Evolutionary conservation across 306 rosid species (phyloP).

Genomic region (Citrullus mucosospermus): DNA sequence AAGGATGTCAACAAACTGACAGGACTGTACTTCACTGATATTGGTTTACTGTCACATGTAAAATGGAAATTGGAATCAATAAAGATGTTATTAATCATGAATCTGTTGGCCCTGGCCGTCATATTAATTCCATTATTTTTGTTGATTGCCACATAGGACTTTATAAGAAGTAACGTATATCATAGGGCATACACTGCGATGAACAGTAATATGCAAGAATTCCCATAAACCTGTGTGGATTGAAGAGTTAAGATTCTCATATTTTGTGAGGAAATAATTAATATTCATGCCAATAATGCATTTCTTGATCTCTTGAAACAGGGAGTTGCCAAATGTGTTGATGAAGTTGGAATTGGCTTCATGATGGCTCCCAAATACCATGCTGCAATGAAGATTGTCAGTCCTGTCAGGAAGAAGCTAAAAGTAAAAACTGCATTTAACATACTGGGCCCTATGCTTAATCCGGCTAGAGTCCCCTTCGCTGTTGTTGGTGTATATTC

Average conservation of each 20-base stretch:
- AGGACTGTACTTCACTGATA: background rate
- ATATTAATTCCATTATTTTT: background rate
- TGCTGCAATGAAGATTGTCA: constrained; percentile 75
- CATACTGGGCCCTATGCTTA: constrained; percentile 85
- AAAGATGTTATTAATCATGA: background rate
- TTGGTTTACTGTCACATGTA: background rate
- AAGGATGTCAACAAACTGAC: background rate
- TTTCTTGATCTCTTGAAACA: constrained; percentile 21
- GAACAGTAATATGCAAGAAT: background rate
- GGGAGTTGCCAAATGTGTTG: constrained; percentile 62
- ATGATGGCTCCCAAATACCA: constrained; percentile 90
- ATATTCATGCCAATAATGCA: background rate
- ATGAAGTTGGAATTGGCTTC: constrained; percentile 81
- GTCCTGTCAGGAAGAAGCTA: constrained; percentile 70
- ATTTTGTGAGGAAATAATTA: background rate
- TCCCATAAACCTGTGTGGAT: background rate
- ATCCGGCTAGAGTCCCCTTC: constrained; percentile 75
- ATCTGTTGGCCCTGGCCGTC: background rate
- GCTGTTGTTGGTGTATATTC: constrained; percentile 93
- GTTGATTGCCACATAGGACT: background rate
- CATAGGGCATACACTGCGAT: background rate
- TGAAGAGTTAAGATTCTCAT: background rate
- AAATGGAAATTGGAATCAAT: background rate
- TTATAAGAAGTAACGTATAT: background rate
- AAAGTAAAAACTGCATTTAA: constrained; percentile 80